These are phyloP conservation scores for Candida oleophila DNA, from an alignment of 805 yeast species.

Conservation along the genomic window DNA sequence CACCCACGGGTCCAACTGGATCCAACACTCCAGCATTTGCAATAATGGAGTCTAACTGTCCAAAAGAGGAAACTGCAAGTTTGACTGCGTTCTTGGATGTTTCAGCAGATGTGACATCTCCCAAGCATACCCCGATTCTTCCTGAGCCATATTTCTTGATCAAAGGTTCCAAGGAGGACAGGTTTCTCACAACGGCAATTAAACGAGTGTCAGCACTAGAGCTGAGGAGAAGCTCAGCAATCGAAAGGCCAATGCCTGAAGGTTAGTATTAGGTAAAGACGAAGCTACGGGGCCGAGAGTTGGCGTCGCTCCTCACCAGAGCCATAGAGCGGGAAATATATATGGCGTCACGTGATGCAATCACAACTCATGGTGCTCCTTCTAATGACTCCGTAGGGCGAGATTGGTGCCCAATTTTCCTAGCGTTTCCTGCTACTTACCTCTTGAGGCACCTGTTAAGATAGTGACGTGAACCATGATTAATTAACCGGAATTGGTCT, in stretches of 20 bases:
- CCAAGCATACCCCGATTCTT: slow-evolving; percentile 51
- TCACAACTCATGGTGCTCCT: too few relatives aligned
- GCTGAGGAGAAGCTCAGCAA: slow-evolving; percentile 52
- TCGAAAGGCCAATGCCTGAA: slow-evolving; percentile 78
- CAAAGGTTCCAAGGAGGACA: slow-evolving; percentile 43
- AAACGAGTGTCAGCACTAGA: slow-evolving; percentile 38
- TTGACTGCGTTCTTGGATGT: slow-evolving; percentile 40
- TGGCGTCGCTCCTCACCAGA: too few relatives aligned
- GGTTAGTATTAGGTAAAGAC: slow-evolving; percentile 11
- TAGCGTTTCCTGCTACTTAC: too few relatives aligned
- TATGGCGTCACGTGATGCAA: neutral
- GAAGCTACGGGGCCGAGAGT: neutral
- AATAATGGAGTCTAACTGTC: slow-evolving; percentile 60
- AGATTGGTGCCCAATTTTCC: too few relatives aligned
- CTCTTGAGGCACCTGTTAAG: slow-evolving; percentile 66
- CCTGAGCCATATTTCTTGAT: slow-evolving; percentile 44
- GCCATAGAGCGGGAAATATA: too few relatives aligned
- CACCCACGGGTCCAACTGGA: slow-evolving; percentile 62
- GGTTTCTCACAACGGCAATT: slow-evolving; percentile 73
- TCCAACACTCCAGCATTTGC: slow-evolving; percentile 84
- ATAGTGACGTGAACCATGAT: slow-evolving; percentile 29
- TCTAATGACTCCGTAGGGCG: too few relatives aligned
- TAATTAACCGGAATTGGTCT: neutral
- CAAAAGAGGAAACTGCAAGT: slow-evolving; percentile 48
- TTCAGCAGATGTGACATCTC: slow-evolving; percentile 55